Evolutionary conservation across 2,329 filamentous ascomycete genomes (phyloP).

Genomic region (Aaosphaeria pasadenensis): DNA sequence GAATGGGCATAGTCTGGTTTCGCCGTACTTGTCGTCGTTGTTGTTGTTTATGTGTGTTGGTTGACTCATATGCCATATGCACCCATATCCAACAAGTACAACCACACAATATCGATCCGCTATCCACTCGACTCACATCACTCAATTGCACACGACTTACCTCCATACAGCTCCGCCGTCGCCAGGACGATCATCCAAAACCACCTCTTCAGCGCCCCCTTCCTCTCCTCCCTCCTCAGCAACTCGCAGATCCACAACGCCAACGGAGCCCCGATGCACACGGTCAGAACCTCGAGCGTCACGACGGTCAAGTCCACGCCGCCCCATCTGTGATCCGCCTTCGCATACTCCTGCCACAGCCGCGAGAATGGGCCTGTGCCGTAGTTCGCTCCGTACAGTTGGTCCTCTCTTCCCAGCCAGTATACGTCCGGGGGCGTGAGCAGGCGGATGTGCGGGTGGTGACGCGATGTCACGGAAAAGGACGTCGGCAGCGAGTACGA

Average conservation of each 20-base stretch:
- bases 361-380: constrained; percentile 52
- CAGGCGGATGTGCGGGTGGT: constrained; percentile 33
- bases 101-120: too few relatives aligned
- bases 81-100: constrained; percentile 1
- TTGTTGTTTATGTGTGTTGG: too few relatives aligned
- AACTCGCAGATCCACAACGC: constrained; percentile 57
- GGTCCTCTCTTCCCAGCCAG: constrained; percentile 53
- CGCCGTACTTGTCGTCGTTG: too few relatives aligned
- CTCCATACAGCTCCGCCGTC: constrained; percentile 63
- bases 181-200: constrained; percentile 59
- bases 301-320: constrained; percentile 58
- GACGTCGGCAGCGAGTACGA: constrained; percentile 46
- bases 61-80: too few relatives aligned
- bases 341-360: constrained; percentile 65
- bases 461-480: constrained; percentile 23
- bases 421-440: constrained; percentile 47
- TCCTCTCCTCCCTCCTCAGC: constrained; percentile 39
- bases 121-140: too few relatives aligned
- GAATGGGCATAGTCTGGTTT: too few relatives aligned
- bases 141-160: constrained; percentile 24
- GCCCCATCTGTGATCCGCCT: constrained; percentile 61
- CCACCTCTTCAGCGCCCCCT: constrained; percentile 39
- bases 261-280: constrained; percentile 57
- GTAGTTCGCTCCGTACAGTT: constrained; percentile 60
- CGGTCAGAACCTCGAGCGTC: constrained; percentile 59